Percentiles rank a stretch among this genome's conserved stretches.
Evolutionary conservation across 2,329 filamentous ascomycete genomes (phyloP).

Genomic region (Trichoderma polysporum): DNA sequence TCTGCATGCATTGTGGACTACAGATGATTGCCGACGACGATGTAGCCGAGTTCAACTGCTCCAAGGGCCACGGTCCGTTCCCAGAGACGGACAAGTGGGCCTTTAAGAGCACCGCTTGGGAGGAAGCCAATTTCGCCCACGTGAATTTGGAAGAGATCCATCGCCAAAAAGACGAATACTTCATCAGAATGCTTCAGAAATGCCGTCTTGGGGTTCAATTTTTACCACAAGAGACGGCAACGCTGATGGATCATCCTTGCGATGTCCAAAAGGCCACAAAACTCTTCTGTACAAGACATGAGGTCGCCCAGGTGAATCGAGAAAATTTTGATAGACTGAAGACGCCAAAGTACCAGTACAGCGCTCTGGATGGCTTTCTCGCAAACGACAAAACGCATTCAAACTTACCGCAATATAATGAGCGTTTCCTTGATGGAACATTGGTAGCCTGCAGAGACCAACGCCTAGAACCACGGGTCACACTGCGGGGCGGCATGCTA

Average conservation of each 20-base stretch:
- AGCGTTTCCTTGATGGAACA: conserved; percentile 19
- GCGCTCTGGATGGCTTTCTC: conserved; percentile 13
- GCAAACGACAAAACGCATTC: background rate
- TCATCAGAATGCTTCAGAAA: conserved; percentile 19
- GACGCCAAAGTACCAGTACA: background rate
- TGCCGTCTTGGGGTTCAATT: conserved; percentile 13
- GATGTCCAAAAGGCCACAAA: conserved; percentile 14
- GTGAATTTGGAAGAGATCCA: conserved; percentile 57
- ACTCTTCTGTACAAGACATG: conserved; percentile 8
- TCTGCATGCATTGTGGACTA: conserved; percentile 26
- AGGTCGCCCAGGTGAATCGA: conserved; percentile 9
- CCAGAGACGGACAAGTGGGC: conserved; percentile 59
- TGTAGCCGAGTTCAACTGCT: conserved; percentile 10
- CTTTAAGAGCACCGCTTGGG: conserved; percentile 57
- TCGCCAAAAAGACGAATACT: conserved; percentile 51
- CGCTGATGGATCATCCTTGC: conserved; percentile 11
- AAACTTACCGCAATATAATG: background rate
- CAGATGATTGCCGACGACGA: conserved; percentile 25
- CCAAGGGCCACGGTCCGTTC: background rate
- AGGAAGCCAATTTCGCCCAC: conserved; percentile 52
- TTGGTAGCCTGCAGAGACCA: conserved; percentile 22
- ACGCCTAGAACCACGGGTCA: conserved; percentile 21
- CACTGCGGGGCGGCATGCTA: conserved; percentile 24
- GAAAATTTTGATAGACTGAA: background rate
- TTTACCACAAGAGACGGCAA: background rate